These are phyloP conservation scores for Gossypium davidsonii DNA, from an alignment of 441 rosid species.

Conservation along the genomic window DNA sequence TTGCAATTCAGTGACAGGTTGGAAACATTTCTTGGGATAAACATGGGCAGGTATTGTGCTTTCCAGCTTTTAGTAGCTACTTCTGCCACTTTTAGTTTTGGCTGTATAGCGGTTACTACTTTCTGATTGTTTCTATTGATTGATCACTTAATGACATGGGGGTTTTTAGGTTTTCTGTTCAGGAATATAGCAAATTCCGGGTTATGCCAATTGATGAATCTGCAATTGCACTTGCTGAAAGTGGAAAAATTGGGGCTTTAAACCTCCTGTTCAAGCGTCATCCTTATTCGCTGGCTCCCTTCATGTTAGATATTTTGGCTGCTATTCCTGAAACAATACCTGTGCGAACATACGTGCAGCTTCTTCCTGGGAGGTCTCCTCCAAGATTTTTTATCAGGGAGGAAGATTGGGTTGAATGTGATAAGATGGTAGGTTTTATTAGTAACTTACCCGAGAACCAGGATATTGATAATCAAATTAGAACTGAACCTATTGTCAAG, in stretches of 20 bases:
- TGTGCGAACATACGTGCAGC: constrained; percentile 77
- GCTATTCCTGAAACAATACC: constrained; percentile 92
- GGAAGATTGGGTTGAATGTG: constrained; percentile 99
- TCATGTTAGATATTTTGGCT: constrained; percentile 60
- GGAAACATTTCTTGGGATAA: constrained; percentile 93
- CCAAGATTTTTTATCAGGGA: constrained; percentile 72
- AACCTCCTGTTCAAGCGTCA: constrained; percentile 94
- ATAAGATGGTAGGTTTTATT: constrained; percentile 58
- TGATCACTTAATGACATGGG: constrained; percentile 41
- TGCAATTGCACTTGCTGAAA: constrained; percentile 80
- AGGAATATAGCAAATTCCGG: constrained; percentile 84
- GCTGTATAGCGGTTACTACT: neutral
- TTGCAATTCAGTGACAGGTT: constrained; percentile 79
- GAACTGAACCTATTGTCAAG: constrained; percentile 79
- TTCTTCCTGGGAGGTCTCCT: constrained; percentile 89
- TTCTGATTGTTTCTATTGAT: constrained; percentile 29
- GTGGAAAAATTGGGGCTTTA: constrained; percentile 91
- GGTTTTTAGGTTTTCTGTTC: constrained; percentile 75
- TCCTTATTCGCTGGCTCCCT: constrained; percentile 77
- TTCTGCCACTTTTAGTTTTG: constrained; percentile 7
- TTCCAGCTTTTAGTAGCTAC: constrained; percentile 7
- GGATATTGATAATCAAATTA: constrained; percentile 42
- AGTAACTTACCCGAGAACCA: constrained; percentile 45
- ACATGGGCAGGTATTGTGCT: constrained; percentile 91
- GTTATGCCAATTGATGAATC: constrained; percentile 56